phyloP scores from a whole-genome alignment of 176 grass and related monocot species.

The Triticum timopheevii region DNA sequence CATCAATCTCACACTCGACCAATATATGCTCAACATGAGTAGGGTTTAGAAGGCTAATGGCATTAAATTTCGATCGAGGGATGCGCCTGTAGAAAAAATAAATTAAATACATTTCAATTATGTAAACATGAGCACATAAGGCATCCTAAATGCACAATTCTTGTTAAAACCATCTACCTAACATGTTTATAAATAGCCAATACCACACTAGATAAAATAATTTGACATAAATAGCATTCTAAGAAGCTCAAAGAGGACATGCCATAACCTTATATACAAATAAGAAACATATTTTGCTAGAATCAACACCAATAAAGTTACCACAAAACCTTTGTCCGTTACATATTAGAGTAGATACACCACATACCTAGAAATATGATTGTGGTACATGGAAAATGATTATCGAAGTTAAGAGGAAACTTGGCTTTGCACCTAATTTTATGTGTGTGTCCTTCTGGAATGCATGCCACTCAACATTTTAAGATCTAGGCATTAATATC shows the following conservation, averaged over 20 bases:
- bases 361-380: background rate
- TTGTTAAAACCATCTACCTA: background rate
- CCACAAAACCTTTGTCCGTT: background rate
- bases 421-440: background rate
- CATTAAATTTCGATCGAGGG: slow-evolving; percentile 17
- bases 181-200: background rate
- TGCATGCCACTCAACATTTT: background rate
- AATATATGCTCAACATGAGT: background rate
- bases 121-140: background rate
- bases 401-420: background rate
- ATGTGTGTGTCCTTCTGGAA: background rate
- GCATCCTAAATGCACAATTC: background rate
- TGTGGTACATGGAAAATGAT: background rate
- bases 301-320: background rate
- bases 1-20: background rate
- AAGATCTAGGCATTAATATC: background rate
- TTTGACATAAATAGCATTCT: background rate
- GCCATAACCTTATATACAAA: background rate
- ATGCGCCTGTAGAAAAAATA: background rate
- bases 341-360: background rate
- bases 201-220: background rate
- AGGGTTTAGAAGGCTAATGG: slow-evolving; percentile 5
- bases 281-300: background rate
- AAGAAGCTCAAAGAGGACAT: background rate
- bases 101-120: background rate